Evolutionary conservation across 2,329 filamentous ascomycete species (phyloP).

Genomic region (Epichloe hybrida): DNA sequence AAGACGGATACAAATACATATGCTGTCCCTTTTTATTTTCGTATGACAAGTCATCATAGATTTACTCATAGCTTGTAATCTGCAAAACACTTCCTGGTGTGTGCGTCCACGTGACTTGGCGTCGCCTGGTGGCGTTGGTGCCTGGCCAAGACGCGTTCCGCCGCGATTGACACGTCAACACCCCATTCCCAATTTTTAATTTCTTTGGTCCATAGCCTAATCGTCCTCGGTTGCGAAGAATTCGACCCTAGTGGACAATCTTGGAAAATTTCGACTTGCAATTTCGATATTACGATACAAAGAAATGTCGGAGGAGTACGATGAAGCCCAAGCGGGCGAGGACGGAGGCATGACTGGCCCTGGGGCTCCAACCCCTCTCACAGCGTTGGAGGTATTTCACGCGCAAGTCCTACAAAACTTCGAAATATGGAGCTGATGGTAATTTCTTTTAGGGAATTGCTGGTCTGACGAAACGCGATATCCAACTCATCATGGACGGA

Average conservation of each 20-base stretch:
- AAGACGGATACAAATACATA: neutral
- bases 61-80: too few relatives aligned
- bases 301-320: constrained; percentile 41
- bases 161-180: neutral
- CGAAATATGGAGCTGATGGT: neutral
- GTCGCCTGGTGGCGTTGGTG: constrained; percentile 16
- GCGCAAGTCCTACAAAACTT: neutral
- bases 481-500: constrained; percentile 81
- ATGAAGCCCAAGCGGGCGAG: constrained; percentile 52
- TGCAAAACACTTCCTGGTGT: neutral
- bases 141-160: constrained; percentile 20
- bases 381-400: constrained; percentile 63
- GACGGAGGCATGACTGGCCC: constrained; percentile 65
- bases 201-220: neutral
- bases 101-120: constrained; percentile 24
- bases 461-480: constrained; percentile 86
- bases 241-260: neutral
- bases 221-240: neutral
- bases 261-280: neutral
- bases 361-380: constrained; percentile 83
- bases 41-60: too few relatives aligned
- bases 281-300: neutral
- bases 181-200: neutral
- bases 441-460: constrained; percentile 52
- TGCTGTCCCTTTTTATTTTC: too few relatives aligned